Percentiles rank a stretch among this genome's conserved stretches.
These are phyloP conservation scores for Fusarium sp. DNA, from an alignment of 2,329 filamentous ascomycete genomes.

Conservation along the genomic window DNA sequence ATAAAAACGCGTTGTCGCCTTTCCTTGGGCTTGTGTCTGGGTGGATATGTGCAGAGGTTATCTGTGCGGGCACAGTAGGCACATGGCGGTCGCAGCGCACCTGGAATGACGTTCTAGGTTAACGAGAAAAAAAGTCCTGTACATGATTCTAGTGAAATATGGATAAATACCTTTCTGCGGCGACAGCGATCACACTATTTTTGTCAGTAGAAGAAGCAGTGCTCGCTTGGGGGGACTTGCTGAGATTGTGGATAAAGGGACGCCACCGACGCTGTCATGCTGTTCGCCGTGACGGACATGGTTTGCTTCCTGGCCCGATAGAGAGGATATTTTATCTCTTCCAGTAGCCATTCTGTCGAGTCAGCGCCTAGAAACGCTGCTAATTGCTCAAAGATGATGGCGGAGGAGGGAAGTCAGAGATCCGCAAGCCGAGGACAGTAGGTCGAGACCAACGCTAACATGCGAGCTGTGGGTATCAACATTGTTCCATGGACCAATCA, in stretches of 20 bases:
- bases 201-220: neutral
- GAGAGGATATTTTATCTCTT: neutral
- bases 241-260: neutral
- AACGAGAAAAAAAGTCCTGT: too few relatives aligned
- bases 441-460: neutral
- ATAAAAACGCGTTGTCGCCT: neutral
- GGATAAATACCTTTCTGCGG: neutral
- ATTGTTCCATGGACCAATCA: too few relatives aligned
- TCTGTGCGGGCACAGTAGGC: neutral
- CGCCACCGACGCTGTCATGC: neutral
- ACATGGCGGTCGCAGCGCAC: neutral
- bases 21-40: neutral
- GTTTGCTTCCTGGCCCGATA: neutral
- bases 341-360: neutral
- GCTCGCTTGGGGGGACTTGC: neutral
- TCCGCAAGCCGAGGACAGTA: neutral
- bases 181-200: neutral
- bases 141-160: too few relatives aligned
- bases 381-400: neutral
- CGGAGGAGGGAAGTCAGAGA: neutral
- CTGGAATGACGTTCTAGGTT: too few relatives aligned
- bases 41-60: neutral
- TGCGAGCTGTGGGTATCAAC: too few relatives aligned
- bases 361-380: neutral
- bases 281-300: neutral